Evolutionary conservation across 176 grass and related monocot species (phyloP).

Genomic region (Aegilops bicornis): DNA sequence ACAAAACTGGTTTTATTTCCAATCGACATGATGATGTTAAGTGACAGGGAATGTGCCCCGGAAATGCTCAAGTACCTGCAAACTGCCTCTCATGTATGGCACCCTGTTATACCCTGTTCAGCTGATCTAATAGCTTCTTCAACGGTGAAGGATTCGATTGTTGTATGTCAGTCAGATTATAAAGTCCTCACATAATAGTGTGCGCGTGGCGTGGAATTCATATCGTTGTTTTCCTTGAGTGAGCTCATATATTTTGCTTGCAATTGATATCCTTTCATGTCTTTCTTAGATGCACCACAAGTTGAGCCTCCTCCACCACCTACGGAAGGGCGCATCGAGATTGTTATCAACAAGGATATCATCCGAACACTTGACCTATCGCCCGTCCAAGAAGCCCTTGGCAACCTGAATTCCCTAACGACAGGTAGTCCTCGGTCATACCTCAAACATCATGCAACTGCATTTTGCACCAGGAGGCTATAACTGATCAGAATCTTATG

Average conservation of each 20-base stretch:
- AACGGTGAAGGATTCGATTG: neutral
- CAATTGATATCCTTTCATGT: neutral
- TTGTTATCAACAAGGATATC: conserved; percentile 55
- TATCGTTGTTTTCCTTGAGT: neutral
- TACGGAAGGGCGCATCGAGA: conserved; percentile 66
- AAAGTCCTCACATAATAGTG: neutral
- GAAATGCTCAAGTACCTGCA: neutral
- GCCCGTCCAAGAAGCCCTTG: conserved; percentile 46
- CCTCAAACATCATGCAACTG: neutral
- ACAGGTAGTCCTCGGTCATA: conserved; percentile 35
- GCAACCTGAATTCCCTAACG: conserved; percentile 38
- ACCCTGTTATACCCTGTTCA: neutral
- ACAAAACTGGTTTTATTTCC: neutral
- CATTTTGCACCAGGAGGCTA: neutral
- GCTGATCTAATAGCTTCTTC: neutral
- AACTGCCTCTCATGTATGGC: neutral
- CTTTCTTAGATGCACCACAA: conserved; percentile 43
- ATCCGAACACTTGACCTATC: conserved; percentile 60
- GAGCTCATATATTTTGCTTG: neutral
- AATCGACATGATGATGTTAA: neutral
- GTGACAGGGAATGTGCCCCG: neutral
- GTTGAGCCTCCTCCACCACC: conserved; percentile 72
- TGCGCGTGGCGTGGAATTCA: neutral
- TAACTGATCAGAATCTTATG: neutral
- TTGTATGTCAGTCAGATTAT: neutral